These are phyloP conservation scores for Colletotrichum sp. DNA, from an alignment of 2,329 filamentous ascomycete genomes.

Conservation along the genomic window DNA sequence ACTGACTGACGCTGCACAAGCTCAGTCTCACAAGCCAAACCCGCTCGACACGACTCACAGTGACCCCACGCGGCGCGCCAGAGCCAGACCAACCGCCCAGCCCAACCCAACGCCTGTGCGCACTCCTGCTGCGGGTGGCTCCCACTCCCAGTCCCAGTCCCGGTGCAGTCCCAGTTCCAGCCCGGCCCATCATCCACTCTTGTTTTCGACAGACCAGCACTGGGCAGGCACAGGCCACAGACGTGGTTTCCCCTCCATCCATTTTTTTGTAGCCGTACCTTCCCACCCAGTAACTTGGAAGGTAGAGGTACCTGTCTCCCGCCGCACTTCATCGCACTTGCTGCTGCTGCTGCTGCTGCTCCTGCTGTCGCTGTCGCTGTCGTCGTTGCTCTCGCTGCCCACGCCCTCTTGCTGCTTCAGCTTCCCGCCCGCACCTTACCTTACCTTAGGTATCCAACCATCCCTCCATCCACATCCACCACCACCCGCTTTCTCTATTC, in stretches of 20 bases:
- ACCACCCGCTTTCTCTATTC: background rate
- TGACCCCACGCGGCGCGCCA: background rate
- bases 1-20: background rate
- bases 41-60: background rate
- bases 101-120: background rate
- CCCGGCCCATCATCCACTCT: constrained; percentile 8
- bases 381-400: background rate
- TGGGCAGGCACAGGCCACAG: background rate
- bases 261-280: background rate
- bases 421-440: background rate
- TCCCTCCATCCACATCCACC: background rate
- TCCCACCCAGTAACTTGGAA: background rate
- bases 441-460: background rate
- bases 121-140: background rate
- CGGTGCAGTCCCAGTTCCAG: background rate
- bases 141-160: background rate
- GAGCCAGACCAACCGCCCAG: background rate
- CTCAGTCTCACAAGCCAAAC: background rate
- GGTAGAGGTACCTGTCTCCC: background rate
- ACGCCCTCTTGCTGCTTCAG: background rate
- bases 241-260: background rate
- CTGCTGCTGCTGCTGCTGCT: background rate
- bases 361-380: background rate
- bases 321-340: background rate
- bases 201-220: background rate